Base-by-base conservation (phyloP, 768 basidiomycete genomes). In the Hirschioporus abietinus region DNA sequence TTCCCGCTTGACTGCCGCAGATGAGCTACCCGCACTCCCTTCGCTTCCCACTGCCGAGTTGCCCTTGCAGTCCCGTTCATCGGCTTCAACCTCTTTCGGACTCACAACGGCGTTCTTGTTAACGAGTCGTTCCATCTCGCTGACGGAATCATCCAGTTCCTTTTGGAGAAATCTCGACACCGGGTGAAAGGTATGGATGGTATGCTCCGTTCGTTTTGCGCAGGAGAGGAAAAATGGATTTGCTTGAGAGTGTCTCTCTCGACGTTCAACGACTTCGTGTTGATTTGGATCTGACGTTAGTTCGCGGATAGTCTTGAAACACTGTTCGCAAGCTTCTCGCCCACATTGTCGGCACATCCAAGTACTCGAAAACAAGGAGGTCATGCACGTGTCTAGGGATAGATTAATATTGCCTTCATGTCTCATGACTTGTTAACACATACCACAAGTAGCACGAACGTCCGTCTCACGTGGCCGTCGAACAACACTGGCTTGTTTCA, bases 311-410 rank as follows among this genome's bases (percentile, higher is more conserved):
- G 86, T 88, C 27, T 83, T 80, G 72, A 86, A 92, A 74, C 96
- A 97, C 67, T 93, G 91, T 0, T 88, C 82, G 74, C 96, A 98
- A 9, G 91, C 87, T 76, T 97, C 96, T 10, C 93, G 87, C 5
- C 93, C 96, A 75, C 96, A 98, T 52, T 86, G 74, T n/a, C 90
- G 84, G 74, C 95, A 96, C 85, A 96, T 91, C 88, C 92, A 96
- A 34, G 88, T 90, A 66, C 87, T 88, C 7, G 91, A 90, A 76
- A 96, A 96, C 66, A 96, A 87, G 15, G 95, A 96, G 5, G 93
- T 95, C 83, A 93, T 91, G 76, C 95, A 97, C 1, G 91, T 93
- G 76, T 97, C 95, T 96, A 74, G n/a, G 23, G n/a, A 24, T 42
- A 57, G 57, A 34, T 42, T 24, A 36, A 18, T 65, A 20, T 12